Evolutionary conservation across 305 asterid genomes (phyloP), one percentile per base, ranked within the genome.

Genomic region (Plantago lanceolata): DNA sequence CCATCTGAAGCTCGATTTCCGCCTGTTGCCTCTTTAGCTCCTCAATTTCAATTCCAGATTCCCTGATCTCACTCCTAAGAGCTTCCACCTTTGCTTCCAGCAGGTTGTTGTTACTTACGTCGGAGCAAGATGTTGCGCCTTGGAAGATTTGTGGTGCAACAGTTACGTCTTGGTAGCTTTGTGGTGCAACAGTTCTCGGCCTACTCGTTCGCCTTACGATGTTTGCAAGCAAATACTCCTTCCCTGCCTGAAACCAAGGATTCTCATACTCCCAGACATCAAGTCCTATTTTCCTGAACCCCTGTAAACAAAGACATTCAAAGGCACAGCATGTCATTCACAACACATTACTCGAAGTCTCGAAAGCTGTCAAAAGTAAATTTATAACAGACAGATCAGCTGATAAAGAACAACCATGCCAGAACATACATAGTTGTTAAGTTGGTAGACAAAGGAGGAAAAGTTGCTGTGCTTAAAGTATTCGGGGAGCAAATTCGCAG

Each of bases 381-480:
- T 24, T 24, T 24, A 24, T 3, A 24, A 24, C 28, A 24, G 28
- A 24, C 28, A 24, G 28, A 24, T 24, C 3, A 24, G 6, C 8
- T 4, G 40, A 33, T 37, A 9, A 37, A 37, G 44, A 8, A 37
- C 2, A 9, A 53, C 11, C n/a, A n/a, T n/a, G n/a, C n/a, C 0
- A 43, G n/a, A 4, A 58, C 89, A 75, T 68, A 89, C 95, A 68
- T 86, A 89, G 68, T 95, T 89, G 67, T 86, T 89, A 45, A 89
- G 94, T 49, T 89, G 96, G 51, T 89, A 85, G 26, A 89, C 79
- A 44, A 89, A 89, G 82, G 93, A 84, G 3, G 95, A 86, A 81
- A 89, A 89, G 70, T 89, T 89, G 66, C 70, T 81, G 74, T 89
- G 96, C 79, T 89, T 89, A 63, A 89, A 89, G 67, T 89, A 80